Evolutionary conservation across 2,329 filamentous ascomycete genomes (phyloP), one percentile per base, ranked within the genome.

Genomic region (Arthrobotrys iridis): DNA sequence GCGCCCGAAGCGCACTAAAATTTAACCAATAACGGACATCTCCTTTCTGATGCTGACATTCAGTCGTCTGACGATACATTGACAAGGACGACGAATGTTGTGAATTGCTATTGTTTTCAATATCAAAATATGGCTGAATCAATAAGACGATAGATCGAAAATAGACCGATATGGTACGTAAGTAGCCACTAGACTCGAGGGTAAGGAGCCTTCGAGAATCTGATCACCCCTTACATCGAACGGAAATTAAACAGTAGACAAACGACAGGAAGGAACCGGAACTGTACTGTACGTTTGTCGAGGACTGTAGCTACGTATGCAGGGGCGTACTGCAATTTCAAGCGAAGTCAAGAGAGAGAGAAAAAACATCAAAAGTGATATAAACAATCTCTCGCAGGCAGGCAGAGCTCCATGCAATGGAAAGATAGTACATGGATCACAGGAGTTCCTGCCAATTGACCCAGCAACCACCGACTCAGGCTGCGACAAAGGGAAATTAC

Each of bases 401-500:
- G 50, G 30, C 30, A 35, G 50, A 55, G 50, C 50, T 55, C n/a
- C 50, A 55, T 55, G 50, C 50, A 55, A 55, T 4, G 30, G 22
- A n/a, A 22, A 24, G 10, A 55, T 37, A 37, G 35, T 35, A 28
- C 30, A 55, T n/a, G n/a, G 8, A 55, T 24, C 18, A n/a, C 24
- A 24, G 50, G 50, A 55, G 50, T 55, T 55, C 50, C 50, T 55
- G 35, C 50, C 4, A 33, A 33, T 33, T 33, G 28, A 33, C 4
- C 28, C 50, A 55, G 7, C 15, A 37, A 55, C 37, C 30, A 33
- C 26, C n/a, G 26, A 26, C 43, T 48, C 24, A 52, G 18, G 50
- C 50, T 55, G 50, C 30, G 30, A 55, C 50, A 37, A 24, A 52
- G n/a, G 50, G 50, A 55, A 55, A 55, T 55, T 55, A 37, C 35